Evolutionary conservation across 1,284 basidiomycete species (phyloP).

Genomic region (Cryptococcus depauperatus): DNA sequence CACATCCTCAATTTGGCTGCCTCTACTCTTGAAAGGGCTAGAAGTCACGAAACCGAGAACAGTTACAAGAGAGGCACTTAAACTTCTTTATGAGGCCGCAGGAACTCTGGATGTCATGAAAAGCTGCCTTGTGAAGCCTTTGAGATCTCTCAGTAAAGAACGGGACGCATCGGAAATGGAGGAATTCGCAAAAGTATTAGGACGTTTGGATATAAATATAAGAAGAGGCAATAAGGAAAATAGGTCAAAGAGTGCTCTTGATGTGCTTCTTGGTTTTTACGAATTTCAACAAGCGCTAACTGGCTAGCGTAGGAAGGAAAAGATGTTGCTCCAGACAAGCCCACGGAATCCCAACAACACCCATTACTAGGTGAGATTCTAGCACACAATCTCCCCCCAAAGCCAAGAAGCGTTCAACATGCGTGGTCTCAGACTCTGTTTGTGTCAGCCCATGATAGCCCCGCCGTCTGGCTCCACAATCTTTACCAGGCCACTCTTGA

Average conservation of each 20-base stretch:
- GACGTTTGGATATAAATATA: conserved; percentile 15
- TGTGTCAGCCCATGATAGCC: conserved; percentile 18
- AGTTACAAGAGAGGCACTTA: conserved; percentile 21
- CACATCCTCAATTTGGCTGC: conserved; percentile 33
- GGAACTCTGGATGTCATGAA: conserved; percentile 30
- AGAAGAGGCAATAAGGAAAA: no score
- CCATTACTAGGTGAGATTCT: conserved; percentile 28
- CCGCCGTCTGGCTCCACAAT: conserved; percentile 24
- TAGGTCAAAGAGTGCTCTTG: no score
- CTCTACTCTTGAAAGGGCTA: conserved; percentile 27
- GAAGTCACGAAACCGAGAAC: conserved; percentile 12
- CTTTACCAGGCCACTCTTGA: conserved; percentile 30
- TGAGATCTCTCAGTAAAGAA: conserved; percentile 15
- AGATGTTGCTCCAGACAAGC: background rate
- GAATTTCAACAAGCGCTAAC: no score
- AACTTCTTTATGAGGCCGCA: conserved; percentile 17
- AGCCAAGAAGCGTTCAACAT: conserved; percentile 18
- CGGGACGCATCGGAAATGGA: conserved; percentile 3
- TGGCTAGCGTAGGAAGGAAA: no score
- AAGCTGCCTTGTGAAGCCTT: conserved; percentile 28
- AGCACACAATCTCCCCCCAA: conserved; percentile 20
- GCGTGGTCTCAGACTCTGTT: conserved; percentile 29
- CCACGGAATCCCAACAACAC: conserved; percentile 11
- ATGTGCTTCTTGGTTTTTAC: no score
- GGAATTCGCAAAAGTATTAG: conserved; percentile 10